Evolutionary conservation across 148 eudicot genomes (phyloP).

Genomic region (Cornus suecica): DNA sequence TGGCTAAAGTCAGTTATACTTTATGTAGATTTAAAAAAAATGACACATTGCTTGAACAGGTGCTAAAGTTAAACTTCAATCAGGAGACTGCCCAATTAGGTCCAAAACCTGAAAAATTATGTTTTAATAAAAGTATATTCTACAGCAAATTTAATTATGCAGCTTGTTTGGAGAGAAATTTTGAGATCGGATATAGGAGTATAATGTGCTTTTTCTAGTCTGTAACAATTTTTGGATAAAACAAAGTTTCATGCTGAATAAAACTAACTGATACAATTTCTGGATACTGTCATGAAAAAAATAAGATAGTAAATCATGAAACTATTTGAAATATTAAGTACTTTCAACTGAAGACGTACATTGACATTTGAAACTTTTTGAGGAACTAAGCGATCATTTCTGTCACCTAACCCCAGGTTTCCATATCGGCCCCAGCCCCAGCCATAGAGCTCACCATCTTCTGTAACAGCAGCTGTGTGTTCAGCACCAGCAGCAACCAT

Average conservation of each 20-base stretch:
- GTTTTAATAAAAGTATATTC: neutral
- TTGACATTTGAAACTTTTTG: constrained; percentile 60
- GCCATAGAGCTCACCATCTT: constrained; percentile 86
- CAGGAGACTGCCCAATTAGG: neutral
- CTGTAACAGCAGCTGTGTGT: constrained; percentile 95
- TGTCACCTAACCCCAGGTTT: constrained; percentile 95
- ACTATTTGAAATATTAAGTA: neutral
- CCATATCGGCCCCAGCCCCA: constrained; percentile 99
- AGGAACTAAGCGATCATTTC: constrained; percentile 82
- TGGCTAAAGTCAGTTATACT: too few relatives aligned
- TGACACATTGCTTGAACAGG: neutral
- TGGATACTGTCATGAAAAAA: neutral
- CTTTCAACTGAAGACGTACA: constrained; percentile 34
- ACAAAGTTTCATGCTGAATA: neutral
- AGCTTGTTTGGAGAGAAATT: neutral
- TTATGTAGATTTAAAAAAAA: too few relatives aligned
- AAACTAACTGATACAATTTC: too few relatives aligned
- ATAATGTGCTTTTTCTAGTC: neutral
- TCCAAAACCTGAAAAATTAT: neutral
- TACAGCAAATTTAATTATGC: neutral
- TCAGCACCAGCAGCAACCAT: constrained; percentile 99
- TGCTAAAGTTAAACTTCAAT: neutral
- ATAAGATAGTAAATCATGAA: neutral
- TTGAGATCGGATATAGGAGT: neutral
- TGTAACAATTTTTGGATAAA: neutral